Percentiles rank a stretch among this genome's conserved stretches.
phyloP scores from a whole-genome alignment of 2,329 filamentous ascomycete genomes.

The Drechslerella dactyloides region DNA sequence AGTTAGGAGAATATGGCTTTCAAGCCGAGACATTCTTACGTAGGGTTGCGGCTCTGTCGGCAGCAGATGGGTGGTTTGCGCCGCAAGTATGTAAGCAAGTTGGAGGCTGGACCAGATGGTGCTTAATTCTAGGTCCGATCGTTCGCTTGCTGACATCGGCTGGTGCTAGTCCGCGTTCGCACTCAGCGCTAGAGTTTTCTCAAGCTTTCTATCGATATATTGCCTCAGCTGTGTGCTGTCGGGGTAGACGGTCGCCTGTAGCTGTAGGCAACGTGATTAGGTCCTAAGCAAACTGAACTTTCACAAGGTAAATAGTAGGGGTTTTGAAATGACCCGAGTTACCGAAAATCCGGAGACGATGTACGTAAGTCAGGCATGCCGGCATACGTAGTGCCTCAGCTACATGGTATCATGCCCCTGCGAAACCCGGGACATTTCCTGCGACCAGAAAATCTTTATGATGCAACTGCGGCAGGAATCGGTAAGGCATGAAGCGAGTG shows the following conservation, averaged over 20 bases:
- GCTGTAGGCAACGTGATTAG: too few relatives aligned
- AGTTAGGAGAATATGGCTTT: neutral
- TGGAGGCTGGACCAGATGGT: neutral
- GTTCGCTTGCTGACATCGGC: neutral
- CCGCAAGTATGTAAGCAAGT: neutral
- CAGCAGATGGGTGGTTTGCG: neutral
- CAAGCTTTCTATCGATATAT: slow-evolving; percentile 14
- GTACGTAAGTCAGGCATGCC: slow-evolving; percentile 37
- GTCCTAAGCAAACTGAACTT: neutral
- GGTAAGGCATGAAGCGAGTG: slow-evolving; percentile 17
- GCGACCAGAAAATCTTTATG: slow-evolving; percentile 26
- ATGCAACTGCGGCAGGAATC: slow-evolving; percentile 10
- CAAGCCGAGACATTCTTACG: slow-evolving; percentile 18
- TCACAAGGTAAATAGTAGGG: slow-evolving; percentile 35
- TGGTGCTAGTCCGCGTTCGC: slow-evolving; percentile 6
- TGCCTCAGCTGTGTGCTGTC: slow-evolving; percentile 4
- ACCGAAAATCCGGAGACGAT: slow-evolving; percentile 49
- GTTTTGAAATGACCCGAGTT: slow-evolving; percentile 38
- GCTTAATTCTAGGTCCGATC: slow-evolving; percentile 6
- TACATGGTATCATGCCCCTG: slow-evolving; percentile 15
- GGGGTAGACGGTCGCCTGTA: slow-evolving; percentile 5
- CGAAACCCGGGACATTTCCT: slow-evolving; percentile 16
- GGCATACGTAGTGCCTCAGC: slow-evolving; percentile 28
- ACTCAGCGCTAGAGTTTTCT: slow-evolving; percentile 17
- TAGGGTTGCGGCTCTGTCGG: slow-evolving; percentile 32